These are phyloP conservation scores for Neopestalotiopsis clavispora DNA, from an alignment of 2,329 filamentous ascomycete genomes.

Conservation along the genomic window DNA sequence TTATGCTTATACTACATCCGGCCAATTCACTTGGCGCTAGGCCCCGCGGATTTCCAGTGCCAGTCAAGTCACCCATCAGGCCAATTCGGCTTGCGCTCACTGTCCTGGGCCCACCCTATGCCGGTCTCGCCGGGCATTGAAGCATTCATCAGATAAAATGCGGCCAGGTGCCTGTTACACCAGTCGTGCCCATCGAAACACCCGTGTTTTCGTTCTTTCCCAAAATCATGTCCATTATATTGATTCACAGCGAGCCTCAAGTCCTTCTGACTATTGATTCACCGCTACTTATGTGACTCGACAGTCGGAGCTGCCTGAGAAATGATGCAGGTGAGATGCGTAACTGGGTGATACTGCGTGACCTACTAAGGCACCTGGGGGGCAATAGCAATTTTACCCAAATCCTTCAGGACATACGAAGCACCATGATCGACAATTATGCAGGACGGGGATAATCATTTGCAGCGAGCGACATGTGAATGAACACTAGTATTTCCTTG, in stretches of 20 bases:
- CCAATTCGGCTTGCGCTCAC: no score
- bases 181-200: no score
- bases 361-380: neutral
- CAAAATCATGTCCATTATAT: neutral
- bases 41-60: no score
- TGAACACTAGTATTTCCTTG: neutral
- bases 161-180: no score
- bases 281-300: neutral
- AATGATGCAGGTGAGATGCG: neutral
- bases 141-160: no score
- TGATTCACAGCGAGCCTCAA: neutral
- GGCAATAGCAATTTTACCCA: neutral
- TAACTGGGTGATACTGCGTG: neutral
- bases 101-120: no score
- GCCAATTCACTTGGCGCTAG: neutral
- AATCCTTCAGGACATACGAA: neutral
- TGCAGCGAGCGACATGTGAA: neutral
- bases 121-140: no score
- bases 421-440: neutral
- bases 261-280: neutral
- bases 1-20: neutral
- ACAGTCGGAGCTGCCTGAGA: neutral
- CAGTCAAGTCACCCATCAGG: no score
- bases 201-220: neutral
- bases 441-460: neutral